Evolutionary conservation across 192 early-diverging fungal genomes (phyloP).

Genomic region (Rhizophagus sp.): DNA sequence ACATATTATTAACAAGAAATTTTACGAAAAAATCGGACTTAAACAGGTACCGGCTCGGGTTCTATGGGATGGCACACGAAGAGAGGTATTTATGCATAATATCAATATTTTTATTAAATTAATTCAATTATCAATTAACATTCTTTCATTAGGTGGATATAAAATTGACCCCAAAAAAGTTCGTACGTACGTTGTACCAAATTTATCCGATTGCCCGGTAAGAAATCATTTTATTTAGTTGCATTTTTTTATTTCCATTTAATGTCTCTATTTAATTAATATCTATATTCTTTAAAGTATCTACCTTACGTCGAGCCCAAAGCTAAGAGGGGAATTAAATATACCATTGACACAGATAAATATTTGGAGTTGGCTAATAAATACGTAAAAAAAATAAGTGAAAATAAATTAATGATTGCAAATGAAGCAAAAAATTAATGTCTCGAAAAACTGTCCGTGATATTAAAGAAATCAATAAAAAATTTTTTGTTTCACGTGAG

Average conservation of each 20-base stretch:
- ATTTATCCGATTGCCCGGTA: constrained; percentile 56
- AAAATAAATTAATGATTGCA: too few relatives aligned
- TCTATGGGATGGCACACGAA: constrained; percentile 66
- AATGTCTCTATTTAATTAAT: background rate
- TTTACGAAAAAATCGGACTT: background rate
- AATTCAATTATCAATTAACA: background rate
- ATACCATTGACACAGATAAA: too few relatives aligned
- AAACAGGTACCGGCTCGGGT: constrained; percentile 58
- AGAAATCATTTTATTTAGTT: background rate
- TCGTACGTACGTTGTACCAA: constrained; percentile 62
- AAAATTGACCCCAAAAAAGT: constrained; percentile 59
- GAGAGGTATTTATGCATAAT: constrained; percentile 30
- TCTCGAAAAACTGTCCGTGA: too few relatives aligned
- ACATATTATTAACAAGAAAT: background rate
- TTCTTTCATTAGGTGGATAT: constrained; percentile 47
- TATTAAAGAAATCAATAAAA: too few relatives aligned
- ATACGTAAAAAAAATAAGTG: too few relatives aligned
- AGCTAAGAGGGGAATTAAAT: too few relatives aligned
- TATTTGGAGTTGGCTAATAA: too few relatives aligned
- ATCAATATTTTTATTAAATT: background rate
- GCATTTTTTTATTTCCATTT: background rate
- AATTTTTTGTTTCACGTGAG: too few relatives aligned
- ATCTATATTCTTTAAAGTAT: background rate
- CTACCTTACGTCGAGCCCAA: background rate
- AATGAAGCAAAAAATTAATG: too few relatives aligned